phyloP scores from a whole-genome alignment of 1,284 basidiomycete species.

The Vanrija sp. region DNA sequence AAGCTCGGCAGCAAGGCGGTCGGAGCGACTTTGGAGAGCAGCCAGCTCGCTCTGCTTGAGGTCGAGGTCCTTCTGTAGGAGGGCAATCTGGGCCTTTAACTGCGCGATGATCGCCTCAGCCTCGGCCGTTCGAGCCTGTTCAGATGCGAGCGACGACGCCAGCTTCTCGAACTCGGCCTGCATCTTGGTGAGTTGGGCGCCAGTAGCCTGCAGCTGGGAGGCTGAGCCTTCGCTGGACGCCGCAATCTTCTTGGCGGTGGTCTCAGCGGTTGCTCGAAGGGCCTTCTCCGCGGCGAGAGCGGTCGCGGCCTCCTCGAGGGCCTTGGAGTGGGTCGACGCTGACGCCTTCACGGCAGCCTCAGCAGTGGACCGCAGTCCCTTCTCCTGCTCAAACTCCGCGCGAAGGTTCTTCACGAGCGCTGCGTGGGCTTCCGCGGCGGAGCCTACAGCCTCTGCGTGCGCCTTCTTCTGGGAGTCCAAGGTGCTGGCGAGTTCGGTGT shows the following conservation, averaged over 20 bases:
- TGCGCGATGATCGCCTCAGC: background rate
- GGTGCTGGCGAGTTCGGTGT: background rate
- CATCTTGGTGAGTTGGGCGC: background rate
- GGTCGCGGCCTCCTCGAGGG: background rate
- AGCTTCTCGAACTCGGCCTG: background rate
- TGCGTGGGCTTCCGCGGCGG: background rate
- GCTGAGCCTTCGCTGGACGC: background rate
- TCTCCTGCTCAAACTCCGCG: background rate
- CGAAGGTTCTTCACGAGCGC: background rate
- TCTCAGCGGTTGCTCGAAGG: background rate
- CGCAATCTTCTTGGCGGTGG: background rate
- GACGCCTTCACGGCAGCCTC: background rate
- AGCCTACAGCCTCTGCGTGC: background rate
- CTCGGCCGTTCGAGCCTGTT: background rate
- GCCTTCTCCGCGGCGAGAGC: background rate
- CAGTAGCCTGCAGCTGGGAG: background rate
- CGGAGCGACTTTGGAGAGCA: constrained; percentile 4
- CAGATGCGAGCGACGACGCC: background rate
- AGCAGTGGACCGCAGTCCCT: background rate
- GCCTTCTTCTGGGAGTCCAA: background rate
- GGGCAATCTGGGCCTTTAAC: background rate
- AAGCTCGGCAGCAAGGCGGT: constrained; percentile 12
- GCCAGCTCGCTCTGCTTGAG: background rate
- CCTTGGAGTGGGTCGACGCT: background rate
- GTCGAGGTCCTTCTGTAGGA: constrained; percentile 1